Base-by-base conservation (phyloP, 257 asterid species). In the Gentiana macrophylla region DNA sequence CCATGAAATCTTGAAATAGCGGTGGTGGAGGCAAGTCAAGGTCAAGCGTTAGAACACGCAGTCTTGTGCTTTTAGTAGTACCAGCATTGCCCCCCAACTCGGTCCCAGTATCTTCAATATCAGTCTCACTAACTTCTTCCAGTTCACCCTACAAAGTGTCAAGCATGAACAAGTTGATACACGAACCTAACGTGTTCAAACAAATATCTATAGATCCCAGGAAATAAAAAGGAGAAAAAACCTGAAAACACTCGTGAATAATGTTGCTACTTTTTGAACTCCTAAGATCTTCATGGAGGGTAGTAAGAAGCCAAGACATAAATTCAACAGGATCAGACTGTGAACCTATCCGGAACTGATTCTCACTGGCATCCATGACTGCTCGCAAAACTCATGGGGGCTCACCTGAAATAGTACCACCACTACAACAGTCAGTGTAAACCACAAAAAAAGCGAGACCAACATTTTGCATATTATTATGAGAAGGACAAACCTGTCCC, bases 21-120 rank as follows among this genome's bases (percentile, higher is more conserved):
- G 98, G 98, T 6, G 98, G 98, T 10, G 97, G 98, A 4, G 97
- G 98, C 83, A 91, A 83, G 77, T 88, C 98, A 62, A 91, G 66
- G 38, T 95, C 98, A 59, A 91, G 98, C 98, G 87, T 91, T 62
- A 91, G 50, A 72, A 87, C 85, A 35, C 84, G 83, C 97, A 85
- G 83, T 70, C 72, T 87, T 76, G 88, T 87, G 38, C 80, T 76
- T 62, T 91, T 90, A 66, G 54, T 55, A 60, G 32, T 12, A n/a
- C 65, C 52, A 56, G 46, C 59, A 34, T 79, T 75, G 32, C 77
- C 73, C 67, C 41, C 70, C 57, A 48, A 50, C 56, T 62, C 84
- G 48, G 33, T 64, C 37, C 74, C 84, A 57, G 69, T 79, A 61
- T 70, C 77, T 56, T 56, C 81, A 49, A 67, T 15, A 57, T 86